Evolutionary conservation across 345 rosid species (phyloP), one percentile per base, ranked within the genome.

Genomic region (Eucalyptus cloeziana): DNA sequence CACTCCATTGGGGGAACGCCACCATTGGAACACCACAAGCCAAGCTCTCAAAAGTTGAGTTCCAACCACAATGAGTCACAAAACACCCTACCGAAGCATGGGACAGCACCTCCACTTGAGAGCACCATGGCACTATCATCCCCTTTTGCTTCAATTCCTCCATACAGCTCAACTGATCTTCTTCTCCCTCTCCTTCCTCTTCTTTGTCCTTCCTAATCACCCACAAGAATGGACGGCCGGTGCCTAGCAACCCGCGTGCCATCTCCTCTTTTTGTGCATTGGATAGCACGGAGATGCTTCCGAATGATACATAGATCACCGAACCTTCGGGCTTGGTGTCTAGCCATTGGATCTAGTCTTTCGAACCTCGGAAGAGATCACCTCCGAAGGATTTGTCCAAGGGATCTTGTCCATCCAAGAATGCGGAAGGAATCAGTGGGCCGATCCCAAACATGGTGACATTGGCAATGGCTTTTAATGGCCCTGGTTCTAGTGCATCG

Each of bases 31-130:
- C 93, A 45, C 97, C 96, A 0, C 64, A 87, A 2, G 87, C 93
- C 85, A 96, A 85, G 87, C 95, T 94, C 92, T 96, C 99, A 27
- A 94, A 5, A 4, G 95, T 94, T 7, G 99, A 94, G 91, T 94
- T 96, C 98, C 99, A 96, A 17, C 97, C 97, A 25, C 97, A 93
- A 87, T 96, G 97, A 6, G 94, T 92, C 87, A 96, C 89, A 43
- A 94, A 96, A 80, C 97, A 96, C 5, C 97, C 96, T 1, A 94
- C 43, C 3, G 97, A 90, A 5, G 89, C 90, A 43, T 94, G 95
- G 7, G 94, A 94, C 86, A 96, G 87, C 31, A 96, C 96, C 88
- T 92, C 93, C 87, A 94, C 90, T 91, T 96, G 98, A 13, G 92
- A 90, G 52, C 99, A 96, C 99, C 99, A 96, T 2, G 94, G 88